Conservation (phyloP, 2,329 filamentous ascomycete species). For the Pestalotiopsis fici region DNA sequence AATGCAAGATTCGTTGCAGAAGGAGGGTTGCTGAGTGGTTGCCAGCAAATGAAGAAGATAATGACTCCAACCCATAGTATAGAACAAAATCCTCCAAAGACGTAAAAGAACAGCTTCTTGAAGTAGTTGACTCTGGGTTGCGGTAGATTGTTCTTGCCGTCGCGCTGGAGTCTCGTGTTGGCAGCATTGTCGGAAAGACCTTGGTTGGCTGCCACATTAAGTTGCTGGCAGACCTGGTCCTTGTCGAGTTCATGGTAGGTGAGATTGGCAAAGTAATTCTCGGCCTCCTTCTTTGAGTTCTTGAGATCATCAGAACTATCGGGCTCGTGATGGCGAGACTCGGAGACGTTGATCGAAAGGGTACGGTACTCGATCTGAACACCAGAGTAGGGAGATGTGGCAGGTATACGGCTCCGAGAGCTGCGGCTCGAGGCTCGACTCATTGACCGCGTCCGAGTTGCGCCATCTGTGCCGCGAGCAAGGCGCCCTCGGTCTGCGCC, state of each 20-base stretch:
- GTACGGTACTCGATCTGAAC: constrained; percentile 42
- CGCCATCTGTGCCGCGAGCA: not conserved
- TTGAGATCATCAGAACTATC: constrained; percentile 21
- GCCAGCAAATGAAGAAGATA: constrained; percentile 50
- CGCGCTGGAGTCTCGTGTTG: constrained; percentile 36
- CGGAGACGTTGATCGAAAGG: constrained; percentile 39
- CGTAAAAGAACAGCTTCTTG: constrained; percentile 40
- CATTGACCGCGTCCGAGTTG: constrained; percentile 7
- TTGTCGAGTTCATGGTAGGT: constrained; percentile 36
- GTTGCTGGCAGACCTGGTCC: constrained; percentile 37
- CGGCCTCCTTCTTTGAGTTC: constrained; percentile 30
- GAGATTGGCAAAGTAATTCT: constrained; percentile 45
- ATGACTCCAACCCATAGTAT: constrained; percentile 47
- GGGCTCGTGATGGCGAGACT: constrained; percentile 32
- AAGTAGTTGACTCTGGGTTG: constrained; percentile 42
- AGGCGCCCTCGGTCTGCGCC: not conserved
- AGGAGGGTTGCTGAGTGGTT: constrained; percentile 45
- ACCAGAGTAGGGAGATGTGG: constrained; percentile 34
- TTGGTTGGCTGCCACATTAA: constrained; percentile 33
- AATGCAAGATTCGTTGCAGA: constrained; percentile 44
- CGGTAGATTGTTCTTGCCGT: constrained; percentile 43
- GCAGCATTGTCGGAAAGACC: constrained; percentile 35
- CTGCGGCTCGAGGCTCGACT: constrained; percentile 24
- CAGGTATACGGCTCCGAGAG: constrained; percentile 11
- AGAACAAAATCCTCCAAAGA: constrained; percentile 50